A percentile compares a stretch with the other conserved stretches of the same genome.
Conservation (phyloP, 768 basidiomycete genomes). For the Mycena vitilis region DNA sequence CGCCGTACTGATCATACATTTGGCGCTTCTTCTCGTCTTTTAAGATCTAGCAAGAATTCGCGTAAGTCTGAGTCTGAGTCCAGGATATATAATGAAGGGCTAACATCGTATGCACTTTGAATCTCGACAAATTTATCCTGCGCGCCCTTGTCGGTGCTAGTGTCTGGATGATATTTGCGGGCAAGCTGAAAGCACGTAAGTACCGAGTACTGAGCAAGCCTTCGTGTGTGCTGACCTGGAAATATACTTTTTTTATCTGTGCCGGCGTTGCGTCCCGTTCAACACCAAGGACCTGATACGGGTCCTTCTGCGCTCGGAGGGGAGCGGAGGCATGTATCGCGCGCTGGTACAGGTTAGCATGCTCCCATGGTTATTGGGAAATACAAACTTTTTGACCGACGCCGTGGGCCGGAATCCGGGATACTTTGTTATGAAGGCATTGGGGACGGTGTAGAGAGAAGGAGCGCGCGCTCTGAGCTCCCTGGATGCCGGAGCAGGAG, state of each 20-base stretch:
- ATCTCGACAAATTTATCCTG: conserved; percentile 97
- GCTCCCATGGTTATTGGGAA: conserved; percentile 11
- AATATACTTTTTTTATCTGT: conserved; percentile 98
- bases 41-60: conserved; percentile 68
- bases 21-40: conserved; percentile 96
- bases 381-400: conserved; percentile 54
- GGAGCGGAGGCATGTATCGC: conserved; percentile 77
- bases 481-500: conserved; percentile 60
- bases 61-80: conserved; percentile 1
- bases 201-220: conserved; percentile 12
- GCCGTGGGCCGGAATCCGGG: conserved; percentile 41
- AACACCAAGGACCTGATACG: conserved; percentile 93
- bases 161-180: conserved; percentile 98
- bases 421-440: conserved; percentile 47
- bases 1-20: conserved; percentile 91
- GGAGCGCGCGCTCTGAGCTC: conserved; percentile 46
- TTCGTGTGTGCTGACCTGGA: conserved; percentile 71
- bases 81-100: conserved; percentile 30
- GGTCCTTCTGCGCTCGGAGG: conserved; percentile 74
- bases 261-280: conserved; percentile 81
- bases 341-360: conserved; percentile 60
- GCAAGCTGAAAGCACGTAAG: conserved; percentile 74
- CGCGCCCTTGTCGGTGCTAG: conserved; percentile 91
- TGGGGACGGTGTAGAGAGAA: conserved; percentile 53
- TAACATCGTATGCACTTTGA: conserved; percentile 95